Evolutionary conservation across 2,329 filamentous ascomycete species (phyloP), one percentile per base, ranked within the genome.

Genomic region (Kalaharituber pfeilii): DNA sequence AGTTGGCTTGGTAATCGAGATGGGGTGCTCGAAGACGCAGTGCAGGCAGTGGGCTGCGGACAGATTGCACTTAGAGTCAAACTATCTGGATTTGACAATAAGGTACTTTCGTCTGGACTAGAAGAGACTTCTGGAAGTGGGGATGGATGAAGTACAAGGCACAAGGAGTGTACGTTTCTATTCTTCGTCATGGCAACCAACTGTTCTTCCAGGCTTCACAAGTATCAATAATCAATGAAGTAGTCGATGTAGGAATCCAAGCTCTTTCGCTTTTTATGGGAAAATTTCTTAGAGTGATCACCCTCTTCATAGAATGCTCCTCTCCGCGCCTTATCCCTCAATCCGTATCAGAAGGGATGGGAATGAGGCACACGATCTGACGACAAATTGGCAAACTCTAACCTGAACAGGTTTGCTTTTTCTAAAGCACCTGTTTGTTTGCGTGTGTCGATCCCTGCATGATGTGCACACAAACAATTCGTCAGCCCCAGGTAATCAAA

Each of bases 91-190:
- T 13, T 9, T 18, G 33, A 9, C 13, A 18, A 39, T 39, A 18
- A 39, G 15, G 33, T 39, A 18, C 33, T 39, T 39, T 9, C 33
- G 15, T 47, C 42, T 3, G 25, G 25, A 47, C 42, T 28, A 33
- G 51, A 50, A 22, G 53, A 53, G 24, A 26, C 29, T 20, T n/a
- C 51, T 52, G 57, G 51, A 45, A 53, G 57, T 51, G 53, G 53
- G 49, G 55, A 56, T 57, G 56, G 53, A 53, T 45, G 56, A 53
- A 58, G 55, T 53, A 55, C 50, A 59, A 57, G 47, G 49, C 53
- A 53, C 49, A 56, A 45, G 15, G 42, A 47, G 22, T 47, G 42
- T 47, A 47, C 42, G 42, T 47, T 47, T 47, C 42, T 47, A 47
- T 47, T 47, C 42, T 24, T 47, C 42, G 22, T 20, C 42, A 47